These are phyloP conservation scores for Penicillium lagena DNA, from an alignment of 495 filamentous ascomycete species.

Conservation along the genomic window DNA sequence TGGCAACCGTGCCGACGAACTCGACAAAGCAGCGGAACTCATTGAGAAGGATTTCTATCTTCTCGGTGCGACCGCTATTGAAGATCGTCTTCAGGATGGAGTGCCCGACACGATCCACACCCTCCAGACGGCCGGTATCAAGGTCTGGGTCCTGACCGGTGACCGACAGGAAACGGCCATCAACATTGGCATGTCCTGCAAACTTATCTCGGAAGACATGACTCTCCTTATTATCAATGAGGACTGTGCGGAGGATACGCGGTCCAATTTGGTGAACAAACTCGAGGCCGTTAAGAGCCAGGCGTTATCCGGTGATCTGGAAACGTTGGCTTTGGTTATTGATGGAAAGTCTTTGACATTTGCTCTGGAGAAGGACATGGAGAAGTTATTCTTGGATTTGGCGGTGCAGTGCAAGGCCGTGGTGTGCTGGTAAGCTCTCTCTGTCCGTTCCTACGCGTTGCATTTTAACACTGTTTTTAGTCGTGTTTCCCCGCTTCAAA, in stretches of 20 bases:
- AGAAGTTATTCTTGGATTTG: slow-evolving; percentile 88
- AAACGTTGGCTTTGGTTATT: slow-evolving; percentile 89
- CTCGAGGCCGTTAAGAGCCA: slow-evolving; percentile 79
- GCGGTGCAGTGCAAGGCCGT: slow-evolving; percentile 97
- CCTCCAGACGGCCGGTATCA: slow-evolving; percentile 93
- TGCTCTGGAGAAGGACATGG: slow-evolving; percentile 88
- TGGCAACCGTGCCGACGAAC: slow-evolving; percentile 85
- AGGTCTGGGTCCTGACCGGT: slow-evolving; percentile 97
- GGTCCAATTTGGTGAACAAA: slow-evolving; percentile 87
- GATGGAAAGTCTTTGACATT: slow-evolving; percentile 94
- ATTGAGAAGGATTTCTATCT: slow-evolving; percentile 90
- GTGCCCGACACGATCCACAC: slow-evolving; percentile 99
- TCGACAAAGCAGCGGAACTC: slow-evolving; percentile 95
- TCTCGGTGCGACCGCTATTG: slow-evolving; percentile 93
- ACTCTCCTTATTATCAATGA: slow-evolving; percentile 95
- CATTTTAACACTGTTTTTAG: slow-evolving; percentile 26
- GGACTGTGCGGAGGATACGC: slow-evolving; percentile 64
- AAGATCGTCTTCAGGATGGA: slow-evolving; percentile 94
- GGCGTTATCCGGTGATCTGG: slow-evolving; percentile 67
- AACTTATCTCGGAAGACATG: slow-evolving; percentile 98
- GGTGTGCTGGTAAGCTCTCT: slow-evolving; percentile 70
- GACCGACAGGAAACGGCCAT: slow-evolving; percentile 99
- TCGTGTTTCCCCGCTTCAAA: slow-evolving; percentile 97
- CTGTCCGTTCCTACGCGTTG: background rate
- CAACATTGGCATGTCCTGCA: slow-evolving; percentile 99